Percentiles rank a stretch among this genome's conserved stretches.
Evolutionary conservation across 306 rosid genomes (phyloP).

Genomic region (Rosa chinensis): DNA sequence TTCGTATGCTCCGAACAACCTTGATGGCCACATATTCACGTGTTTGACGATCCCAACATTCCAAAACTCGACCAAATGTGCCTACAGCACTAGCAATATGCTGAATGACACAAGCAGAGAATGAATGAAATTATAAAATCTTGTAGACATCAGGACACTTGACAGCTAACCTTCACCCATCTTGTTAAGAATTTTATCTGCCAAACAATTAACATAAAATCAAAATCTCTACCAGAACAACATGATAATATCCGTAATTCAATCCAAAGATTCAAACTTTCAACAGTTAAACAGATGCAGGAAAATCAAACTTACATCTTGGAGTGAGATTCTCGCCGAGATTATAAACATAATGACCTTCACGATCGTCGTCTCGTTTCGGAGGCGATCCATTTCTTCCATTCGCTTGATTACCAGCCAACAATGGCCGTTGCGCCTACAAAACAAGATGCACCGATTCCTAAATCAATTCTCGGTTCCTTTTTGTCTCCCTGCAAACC

Average conservation of each 20-base stretch:
- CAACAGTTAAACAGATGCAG: background rate
- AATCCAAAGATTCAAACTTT: background rate
- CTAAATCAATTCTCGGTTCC: background rate
- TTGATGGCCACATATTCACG: conserved; percentile 91
- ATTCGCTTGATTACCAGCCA: conserved; percentile 40
- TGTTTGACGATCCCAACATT: conserved; percentile 94
- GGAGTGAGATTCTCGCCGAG: conserved; percentile 94
- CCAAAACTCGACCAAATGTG: conserved; percentile 99
- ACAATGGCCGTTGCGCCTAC: conserved; percentile 53
- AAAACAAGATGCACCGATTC: conserved; percentile 12
- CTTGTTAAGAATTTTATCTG: conserved; percentile 95
- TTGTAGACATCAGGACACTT: conserved; percentile 77
- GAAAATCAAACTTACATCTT: conserved; percentile 56
- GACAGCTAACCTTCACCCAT: conserved; percentile 99
- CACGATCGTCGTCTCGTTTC: conserved; percentile 86
- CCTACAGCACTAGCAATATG: conserved; percentile 99
- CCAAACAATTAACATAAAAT: conserved; percentile 8
- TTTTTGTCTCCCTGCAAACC: conserved; percentile 25
- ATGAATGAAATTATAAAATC: conserved; percentile 70
- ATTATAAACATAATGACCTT: conserved; percentile 81
- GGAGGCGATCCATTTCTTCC: conserved; percentile 75
- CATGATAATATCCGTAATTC: background rate
- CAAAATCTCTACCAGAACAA: background rate
- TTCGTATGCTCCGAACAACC: conserved; percentile 80
- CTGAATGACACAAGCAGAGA: conserved; percentile 84